phyloP scores from a whole-genome alignment of 1,284 basidiomycete genomes.

The Sphaerobolus stellatus region DNA sequence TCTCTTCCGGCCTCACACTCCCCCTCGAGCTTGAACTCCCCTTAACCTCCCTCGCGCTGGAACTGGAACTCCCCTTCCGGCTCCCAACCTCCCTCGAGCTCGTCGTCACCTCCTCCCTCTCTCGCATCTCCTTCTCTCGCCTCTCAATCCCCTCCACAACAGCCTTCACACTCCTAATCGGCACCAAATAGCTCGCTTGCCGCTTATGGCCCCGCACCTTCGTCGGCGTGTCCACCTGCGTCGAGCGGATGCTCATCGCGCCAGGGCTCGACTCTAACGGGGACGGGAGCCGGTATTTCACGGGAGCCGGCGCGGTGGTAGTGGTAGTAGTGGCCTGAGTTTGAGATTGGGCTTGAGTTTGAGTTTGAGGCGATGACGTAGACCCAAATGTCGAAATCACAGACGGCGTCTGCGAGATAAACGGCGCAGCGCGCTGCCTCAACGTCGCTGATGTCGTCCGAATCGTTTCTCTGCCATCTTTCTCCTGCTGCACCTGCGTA shows the following conservation, averaged over 20 bases:
- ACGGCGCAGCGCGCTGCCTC: conserved; percentile 4
- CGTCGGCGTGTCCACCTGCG: neutral
- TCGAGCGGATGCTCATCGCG: no score
- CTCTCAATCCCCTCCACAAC: conserved; percentile 2
- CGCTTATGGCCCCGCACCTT: neutral
- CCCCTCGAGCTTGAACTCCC: neutral
- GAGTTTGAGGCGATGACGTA: neutral
- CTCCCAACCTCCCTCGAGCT: no score
- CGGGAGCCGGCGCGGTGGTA: neutral
- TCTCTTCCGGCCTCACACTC: neutral
- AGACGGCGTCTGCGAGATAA: conserved; percentile 1
- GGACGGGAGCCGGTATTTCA: no score
- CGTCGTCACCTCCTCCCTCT: no score
- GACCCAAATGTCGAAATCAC: conserved; percentile 3
- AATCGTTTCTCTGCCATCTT: neutral
- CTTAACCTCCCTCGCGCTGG: neutral
- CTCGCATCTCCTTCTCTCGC: neutral
- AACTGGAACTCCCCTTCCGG: neutral
- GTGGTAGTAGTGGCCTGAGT: no score
- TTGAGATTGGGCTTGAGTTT: neutral
- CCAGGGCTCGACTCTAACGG: no score
- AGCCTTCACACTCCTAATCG: conserved; percentile 9
- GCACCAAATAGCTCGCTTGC: neutral
- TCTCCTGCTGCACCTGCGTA: neutral
- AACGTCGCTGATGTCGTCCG: neutral